Evolutionary conservation across 352 stramenopile species (phyloP), one percentile per base, ranked within the genome.

Genomic region (Aphanomyces euteiches): DNA sequence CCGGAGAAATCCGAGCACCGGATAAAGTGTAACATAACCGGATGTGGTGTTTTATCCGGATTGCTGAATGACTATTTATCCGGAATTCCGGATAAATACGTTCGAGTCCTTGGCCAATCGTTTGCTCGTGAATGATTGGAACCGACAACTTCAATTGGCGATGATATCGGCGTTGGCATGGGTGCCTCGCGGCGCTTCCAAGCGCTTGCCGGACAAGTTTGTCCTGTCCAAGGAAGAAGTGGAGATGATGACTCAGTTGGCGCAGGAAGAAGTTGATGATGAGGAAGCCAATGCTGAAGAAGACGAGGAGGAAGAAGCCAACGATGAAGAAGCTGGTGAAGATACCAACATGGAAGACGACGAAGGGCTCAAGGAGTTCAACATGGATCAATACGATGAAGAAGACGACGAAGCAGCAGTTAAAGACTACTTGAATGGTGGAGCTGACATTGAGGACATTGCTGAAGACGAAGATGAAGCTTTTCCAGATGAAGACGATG

Each of bases 371-470:
- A 84, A 87, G 8, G 66, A 79, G 8, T 93, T 96, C 75, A 88
- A 89, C 72, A 94, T 94, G 85, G 85, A 95, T 69, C 83, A 95
- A 58, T 94, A 96, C 75, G 87, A 95, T 64, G 85, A 95, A 5
- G 86, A 95, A 67, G 86, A 90, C 64, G 80, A 94, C 66, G 86
- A 94, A 53, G 85, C 77, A 8, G 84, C 84, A 38, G 90, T 95
- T 56, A 88, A 85, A 56, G 93, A 85, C 65, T 94, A 91, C 68
- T 74, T 90, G 54, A 60, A 73, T 13, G 79, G 81, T 19, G 74
- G 74, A 47, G 79, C 84, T 39, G 28, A 28, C 0, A 28, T 28
- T 28, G 72, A 66, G 21, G 68, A 73, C 56, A 73, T 69, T 0
- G 60, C 54, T 10, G 75, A 85, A 5, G 78, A 81, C n/a, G 77